phyloP scores from a whole-genome alignment of 2,329 filamentous ascomycete species.

The Epichloe festucae region DNA sequence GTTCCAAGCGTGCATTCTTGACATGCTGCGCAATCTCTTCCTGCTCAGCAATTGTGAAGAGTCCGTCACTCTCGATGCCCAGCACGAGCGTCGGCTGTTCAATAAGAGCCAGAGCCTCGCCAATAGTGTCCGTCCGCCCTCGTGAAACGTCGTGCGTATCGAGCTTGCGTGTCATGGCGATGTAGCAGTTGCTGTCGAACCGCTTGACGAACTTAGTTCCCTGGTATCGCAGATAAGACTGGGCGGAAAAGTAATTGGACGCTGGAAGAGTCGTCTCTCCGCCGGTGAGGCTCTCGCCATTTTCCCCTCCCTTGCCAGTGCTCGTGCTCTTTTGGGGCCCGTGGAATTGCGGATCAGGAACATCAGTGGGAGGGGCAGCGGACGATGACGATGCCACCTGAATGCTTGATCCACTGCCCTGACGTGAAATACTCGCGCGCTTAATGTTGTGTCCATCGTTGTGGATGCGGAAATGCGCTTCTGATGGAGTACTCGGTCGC shows the following conservation, averaged over 20 bases:
- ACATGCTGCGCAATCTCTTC: constrained; percentile 78
- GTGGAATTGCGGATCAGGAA: constrained; percentile 53
- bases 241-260: constrained; percentile 91
- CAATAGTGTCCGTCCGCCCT: constrained; percentile 53
- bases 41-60: constrained; percentile 96
- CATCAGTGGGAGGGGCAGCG: constrained; percentile 10
- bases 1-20: constrained; percentile 62
- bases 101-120: constrained; percentile 66
- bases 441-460: constrained; percentile 66
- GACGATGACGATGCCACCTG: constrained; percentile 8
- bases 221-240: constrained; percentile 95
- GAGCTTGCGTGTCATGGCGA: constrained; percentile 93
- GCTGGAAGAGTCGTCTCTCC: constrained; percentile 38
- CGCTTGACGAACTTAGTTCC: constrained; percentile 92
- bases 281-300: constrained; percentile 34
- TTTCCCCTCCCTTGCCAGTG: constrained; percentile 12
- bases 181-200: constrained; percentile 98
- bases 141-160: constrained; percentile 94
- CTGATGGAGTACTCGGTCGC: constrained; percentile 47
- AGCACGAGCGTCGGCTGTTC: constrained; percentile 83
- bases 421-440: constrained; percentile 35
- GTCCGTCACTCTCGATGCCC: constrained; percentile 87
- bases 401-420: constrained; percentile 24
- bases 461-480: constrained; percentile 68
- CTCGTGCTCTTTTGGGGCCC: constrained; percentile 29